A percentile compares a stretch with the other conserved stretches of the same genome.
Evolutionary conservation across 192 early-diverging fungal genomes (phyloP).

Genomic region (Coemansia sp.): DNA sequence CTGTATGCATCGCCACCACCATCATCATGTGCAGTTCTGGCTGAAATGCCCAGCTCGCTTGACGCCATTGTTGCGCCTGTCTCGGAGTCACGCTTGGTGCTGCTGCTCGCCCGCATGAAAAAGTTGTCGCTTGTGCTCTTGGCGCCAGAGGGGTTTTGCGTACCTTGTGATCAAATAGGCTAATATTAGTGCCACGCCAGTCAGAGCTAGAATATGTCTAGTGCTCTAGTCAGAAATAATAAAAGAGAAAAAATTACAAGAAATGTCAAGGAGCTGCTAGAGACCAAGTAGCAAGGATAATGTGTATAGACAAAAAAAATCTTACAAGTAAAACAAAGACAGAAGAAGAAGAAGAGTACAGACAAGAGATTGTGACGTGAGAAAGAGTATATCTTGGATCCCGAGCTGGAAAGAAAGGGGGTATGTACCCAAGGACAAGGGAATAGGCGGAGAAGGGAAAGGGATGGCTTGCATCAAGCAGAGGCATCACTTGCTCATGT

Average conservation of each 20-base stretch:
- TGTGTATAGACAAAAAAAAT: background rate
- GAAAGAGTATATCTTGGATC: background rate
- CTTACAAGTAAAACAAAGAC: background rate
- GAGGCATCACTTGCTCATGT: background rate
- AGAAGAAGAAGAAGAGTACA: background rate
- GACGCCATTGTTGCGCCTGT: background rate
- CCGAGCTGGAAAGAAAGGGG: background rate
- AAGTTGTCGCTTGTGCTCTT: background rate
- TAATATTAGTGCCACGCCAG: background rate
- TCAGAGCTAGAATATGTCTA: background rate
- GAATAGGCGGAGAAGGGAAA: background rate
- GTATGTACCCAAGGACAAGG: background rate
- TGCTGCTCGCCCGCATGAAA: background rate
- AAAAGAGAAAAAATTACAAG: background rate
- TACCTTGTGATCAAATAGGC: background rate
- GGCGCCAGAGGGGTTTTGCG: background rate
- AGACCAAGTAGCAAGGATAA: background rate
- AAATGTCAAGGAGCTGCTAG: background rate
- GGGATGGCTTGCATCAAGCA: conserved; percentile 1
- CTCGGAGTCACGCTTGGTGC: conserved; percentile 6
- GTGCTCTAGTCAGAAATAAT: background rate
- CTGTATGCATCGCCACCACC: conserved; percentile 1
- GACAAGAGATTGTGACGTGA: background rate
- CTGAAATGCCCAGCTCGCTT: conserved; percentile 17
- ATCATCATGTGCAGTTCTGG: conserved; percentile 3